These are phyloP conservation scores for Aegilops tauschii DNA, from an alignment of 176 grass and related monocot genomes.

Conservation along the genomic window DNA sequence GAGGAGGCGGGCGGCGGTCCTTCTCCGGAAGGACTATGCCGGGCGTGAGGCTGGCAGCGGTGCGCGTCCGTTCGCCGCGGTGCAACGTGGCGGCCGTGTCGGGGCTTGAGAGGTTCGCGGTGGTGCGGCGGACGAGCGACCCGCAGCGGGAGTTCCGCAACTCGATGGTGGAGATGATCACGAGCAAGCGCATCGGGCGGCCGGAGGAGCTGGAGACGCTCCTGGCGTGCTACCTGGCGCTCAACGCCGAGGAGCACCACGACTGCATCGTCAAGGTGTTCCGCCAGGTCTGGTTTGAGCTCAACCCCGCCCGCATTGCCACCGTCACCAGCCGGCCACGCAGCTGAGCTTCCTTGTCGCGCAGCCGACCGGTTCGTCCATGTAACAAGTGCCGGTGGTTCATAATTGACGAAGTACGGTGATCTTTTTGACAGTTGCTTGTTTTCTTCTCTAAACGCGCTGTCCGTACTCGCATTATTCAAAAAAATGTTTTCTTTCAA, in stretches of 20 bases:
- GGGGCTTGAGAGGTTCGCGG: constrained; percentile 66
- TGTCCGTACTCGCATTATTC: neutral
- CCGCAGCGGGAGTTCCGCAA: constrained; percentile 72
- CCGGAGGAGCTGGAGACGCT: constrained; percentile 79
- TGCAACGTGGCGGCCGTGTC: constrained; percentile 3
- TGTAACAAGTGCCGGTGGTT: neutral
- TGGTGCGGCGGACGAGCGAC: constrained; percentile 73
- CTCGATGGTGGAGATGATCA: constrained; percentile 92
- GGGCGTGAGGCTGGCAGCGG: constrained; percentile 20
- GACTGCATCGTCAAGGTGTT: constrained; percentile 92
- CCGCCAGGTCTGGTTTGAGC: constrained; percentile 78
- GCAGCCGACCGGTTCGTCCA: neutral
- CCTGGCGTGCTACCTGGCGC: constrained; percentile 83
- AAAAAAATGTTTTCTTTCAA: neutral
- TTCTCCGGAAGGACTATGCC: constrained; percentile 42
- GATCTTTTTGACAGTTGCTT: neutral
- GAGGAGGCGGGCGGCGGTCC: constrained; percentile 32
- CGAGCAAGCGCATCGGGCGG: constrained; percentile 66
- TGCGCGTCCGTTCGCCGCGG: constrained; percentile 44
- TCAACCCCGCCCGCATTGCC: constrained; percentile 38
- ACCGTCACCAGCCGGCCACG: neutral
- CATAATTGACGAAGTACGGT: neutral
- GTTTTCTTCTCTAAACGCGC: neutral
- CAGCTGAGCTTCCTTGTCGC: neutral
- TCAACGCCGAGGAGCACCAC: constrained; percentile 90